Conservation (phyloP, 1,139 yeast genomes). For the Yamadazyma dendronema region DNA sequence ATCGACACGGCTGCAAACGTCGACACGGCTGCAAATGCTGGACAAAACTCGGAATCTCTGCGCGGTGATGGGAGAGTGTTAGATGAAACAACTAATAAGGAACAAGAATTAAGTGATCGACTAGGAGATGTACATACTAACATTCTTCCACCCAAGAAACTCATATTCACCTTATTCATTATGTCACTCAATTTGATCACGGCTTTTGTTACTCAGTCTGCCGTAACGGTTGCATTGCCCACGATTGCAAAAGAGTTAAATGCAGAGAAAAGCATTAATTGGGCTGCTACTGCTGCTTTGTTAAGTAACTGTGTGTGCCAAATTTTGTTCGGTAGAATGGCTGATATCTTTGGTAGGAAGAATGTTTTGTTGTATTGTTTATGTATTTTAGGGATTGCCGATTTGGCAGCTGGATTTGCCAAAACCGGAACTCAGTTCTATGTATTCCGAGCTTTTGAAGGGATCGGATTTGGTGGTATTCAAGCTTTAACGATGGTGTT, state of each 20-base stretch:
- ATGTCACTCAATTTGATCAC: constrained; percentile 25
- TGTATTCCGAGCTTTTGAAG: constrained; percentile 45
- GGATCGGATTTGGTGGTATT: constrained; percentile 46
- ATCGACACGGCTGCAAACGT: too few species aligned
- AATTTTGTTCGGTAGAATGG: constrained; percentile 41
- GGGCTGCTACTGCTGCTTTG: constrained; percentile 52
- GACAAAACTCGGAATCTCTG: too few species aligned
- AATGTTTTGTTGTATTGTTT: constrained; percentile 32
- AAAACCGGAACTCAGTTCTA: constrained; percentile 39
- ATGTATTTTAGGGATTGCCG: constrained; percentile 32
- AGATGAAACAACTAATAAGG: too few species aligned
- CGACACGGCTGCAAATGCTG: too few species aligned
- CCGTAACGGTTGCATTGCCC: constrained; percentile 40
- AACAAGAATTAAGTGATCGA: too few species aligned
- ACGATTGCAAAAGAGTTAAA: constrained; percentile 33
- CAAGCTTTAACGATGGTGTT: constrained; percentile 43
- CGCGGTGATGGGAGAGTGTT: too few species aligned
- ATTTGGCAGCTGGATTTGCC: constrained; percentile 43
- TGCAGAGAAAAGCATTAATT: constrained; percentile 40
- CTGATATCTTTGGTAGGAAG: constrained; percentile 47
- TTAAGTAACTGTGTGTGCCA: constrained; percentile 46
- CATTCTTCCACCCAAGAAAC: constrained; percentile 28
- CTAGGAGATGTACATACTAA: too few species aligned
- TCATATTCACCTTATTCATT: constrained; percentile 27
- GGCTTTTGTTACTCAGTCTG: constrained; percentile 42